phyloP scores from a whole-genome alignment of 371 early-diverging fungal species.

The Mucor saturninus region DNA sequence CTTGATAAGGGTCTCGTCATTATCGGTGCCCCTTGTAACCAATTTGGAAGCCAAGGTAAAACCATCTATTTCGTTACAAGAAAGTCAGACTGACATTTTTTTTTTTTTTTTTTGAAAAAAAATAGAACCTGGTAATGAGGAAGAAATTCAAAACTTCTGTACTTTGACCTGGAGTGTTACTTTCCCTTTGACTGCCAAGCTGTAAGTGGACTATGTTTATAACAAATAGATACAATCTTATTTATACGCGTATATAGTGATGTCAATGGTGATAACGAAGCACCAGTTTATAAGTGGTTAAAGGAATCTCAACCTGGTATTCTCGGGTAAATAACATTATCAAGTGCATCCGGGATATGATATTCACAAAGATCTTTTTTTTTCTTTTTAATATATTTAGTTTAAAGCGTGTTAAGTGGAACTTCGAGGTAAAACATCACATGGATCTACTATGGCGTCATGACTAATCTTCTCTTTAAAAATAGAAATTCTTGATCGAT shows the following conservation, averaged over 20 bases:
- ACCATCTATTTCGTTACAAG: background rate
- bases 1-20: slow-evolving; percentile 69
- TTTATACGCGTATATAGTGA: slow-evolving; percentile 42
- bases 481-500: slow-evolving; percentile 71
- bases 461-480: slow-evolving; percentile 2
- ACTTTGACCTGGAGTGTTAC: slow-evolving; percentile 70
- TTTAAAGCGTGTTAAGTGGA: slow-evolving; percentile 75
- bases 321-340: slow-evolving; percentile 38
- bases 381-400: slow-evolving; percentile 11
- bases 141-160: slow-evolving; percentile 75
- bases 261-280: slow-evolving; percentile 75
- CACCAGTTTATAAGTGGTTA: slow-evolving; percentile 73
- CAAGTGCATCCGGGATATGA: background rate
- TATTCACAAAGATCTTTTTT: background rate
- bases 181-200: slow-evolving; percentile 86
- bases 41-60: slow-evolving; percentile 74
- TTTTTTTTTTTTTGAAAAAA: background rate
- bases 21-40: slow-evolving; percentile 87
- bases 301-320: slow-evolving; percentile 63
- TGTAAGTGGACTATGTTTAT: slow-evolving; percentile 34
- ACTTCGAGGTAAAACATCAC: slow-evolving; percentile 53
- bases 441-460: background rate
- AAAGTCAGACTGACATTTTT: background rate
- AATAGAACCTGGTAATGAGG: slow-evolving; percentile 53
- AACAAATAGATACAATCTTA: background rate